These are phyloP conservation scores for Suillus occidentalis DNA, from an alignment of 768 basidiomycete species.

Conservation along the genomic window DNA sequence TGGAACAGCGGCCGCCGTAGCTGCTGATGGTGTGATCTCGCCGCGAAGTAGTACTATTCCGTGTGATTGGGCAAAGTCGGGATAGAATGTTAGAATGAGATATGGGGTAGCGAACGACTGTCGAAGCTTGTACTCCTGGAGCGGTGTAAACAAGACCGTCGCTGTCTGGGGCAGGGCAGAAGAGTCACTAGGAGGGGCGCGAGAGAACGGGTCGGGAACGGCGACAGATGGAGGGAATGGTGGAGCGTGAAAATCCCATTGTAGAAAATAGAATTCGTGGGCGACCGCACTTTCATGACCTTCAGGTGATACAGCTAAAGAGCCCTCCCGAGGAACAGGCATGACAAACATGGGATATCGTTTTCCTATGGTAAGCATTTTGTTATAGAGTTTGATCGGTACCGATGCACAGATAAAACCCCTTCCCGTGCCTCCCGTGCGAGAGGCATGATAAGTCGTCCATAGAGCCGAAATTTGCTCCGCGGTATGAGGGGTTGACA, in stretches of 20 bases:
- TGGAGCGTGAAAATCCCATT: constrained; percentile 85
- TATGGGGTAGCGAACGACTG: constrained; percentile 87
- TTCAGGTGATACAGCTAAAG: constrained; percentile 27
- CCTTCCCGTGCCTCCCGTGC: constrained; percentile 76
- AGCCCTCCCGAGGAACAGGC: constrained; percentile 63
- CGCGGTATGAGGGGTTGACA: constrained; percentile 66
- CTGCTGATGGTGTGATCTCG: constrained; percentile 77
- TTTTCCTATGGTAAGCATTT: constrained; percentile 62
- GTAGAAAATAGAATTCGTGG: constrained; percentile 81
- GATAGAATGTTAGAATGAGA: constrained; percentile 87
- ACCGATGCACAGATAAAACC: constrained; percentile 85
- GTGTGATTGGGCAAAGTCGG: constrained; percentile 81
- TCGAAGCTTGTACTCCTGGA: constrained; percentile 90
- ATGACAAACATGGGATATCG: constrained; percentile 80
- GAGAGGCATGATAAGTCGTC: constrained; percentile 85
- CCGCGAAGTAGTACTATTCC: constrained; percentile 85
- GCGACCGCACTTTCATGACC: constrained; percentile 39
- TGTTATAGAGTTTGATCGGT: constrained; percentile 67
- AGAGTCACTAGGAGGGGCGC: constrained; percentile 18
- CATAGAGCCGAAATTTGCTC: constrained; percentile 81
- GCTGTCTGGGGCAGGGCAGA: constrained; percentile 53
- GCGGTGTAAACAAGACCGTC: constrained; percentile 88
- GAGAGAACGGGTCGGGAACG: constrained; percentile 45
- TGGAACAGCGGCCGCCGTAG: constrained; percentile 35
- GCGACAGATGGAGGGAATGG: constrained; percentile 57